phyloP scores from a whole-genome alignment of 2,329 filamentous ascomycete genomes.

The Pseudogymnoascus sp. region DNA sequence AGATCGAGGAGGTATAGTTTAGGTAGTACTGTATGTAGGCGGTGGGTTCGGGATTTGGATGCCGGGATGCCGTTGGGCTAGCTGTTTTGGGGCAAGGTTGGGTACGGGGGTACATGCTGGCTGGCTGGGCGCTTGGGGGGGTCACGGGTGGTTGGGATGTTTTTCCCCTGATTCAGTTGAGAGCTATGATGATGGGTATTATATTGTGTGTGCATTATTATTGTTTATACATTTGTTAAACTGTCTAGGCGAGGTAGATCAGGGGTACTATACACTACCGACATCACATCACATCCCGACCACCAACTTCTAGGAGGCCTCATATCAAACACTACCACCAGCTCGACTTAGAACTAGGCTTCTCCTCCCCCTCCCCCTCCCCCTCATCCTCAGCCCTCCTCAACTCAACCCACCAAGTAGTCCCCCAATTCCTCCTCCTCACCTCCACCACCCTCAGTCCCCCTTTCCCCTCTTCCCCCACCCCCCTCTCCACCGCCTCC shows the following conservation, averaged over 20 bases:
- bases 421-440: slow-evolving; percentile 46
- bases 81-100: neutral
- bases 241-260: neutral
- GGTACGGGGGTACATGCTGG: neutral
- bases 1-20: neutral
- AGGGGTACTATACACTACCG: neutral
- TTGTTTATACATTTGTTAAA: neutral
- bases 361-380: neutral
- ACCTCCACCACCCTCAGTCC: slow-evolving; percentile 49
- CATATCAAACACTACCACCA: no score
- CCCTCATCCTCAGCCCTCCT: slow-evolving; percentile 15
- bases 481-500: slow-evolving; percentile 33
- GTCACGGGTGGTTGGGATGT: neutral
- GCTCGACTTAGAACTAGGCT: neutral
- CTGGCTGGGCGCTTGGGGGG: neutral
- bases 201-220: neutral
- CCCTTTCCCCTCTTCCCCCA: no score
- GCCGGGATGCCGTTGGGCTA: neutral
- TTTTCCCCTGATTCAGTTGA: neutral
- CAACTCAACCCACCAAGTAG: slow-evolving; percentile 50
- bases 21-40: no score
- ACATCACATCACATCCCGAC: no score
- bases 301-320: neutral
- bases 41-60: neutral
- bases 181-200: no score